Evolutionary conservation across 176 grass and related monocot genomes (phyloP).

Genomic region (Triticum turgidum): DNA sequence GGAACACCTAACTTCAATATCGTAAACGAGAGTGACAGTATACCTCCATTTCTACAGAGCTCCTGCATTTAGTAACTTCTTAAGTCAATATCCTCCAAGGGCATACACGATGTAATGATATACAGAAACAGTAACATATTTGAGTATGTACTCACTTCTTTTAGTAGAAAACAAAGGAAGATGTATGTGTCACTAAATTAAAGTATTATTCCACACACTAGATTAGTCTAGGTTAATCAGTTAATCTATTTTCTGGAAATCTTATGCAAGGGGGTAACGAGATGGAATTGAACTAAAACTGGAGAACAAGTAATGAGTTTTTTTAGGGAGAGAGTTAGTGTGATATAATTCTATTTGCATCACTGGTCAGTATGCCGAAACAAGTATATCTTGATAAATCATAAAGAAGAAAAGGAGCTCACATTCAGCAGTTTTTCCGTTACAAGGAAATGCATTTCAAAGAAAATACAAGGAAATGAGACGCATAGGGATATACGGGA

Average conservation of each 20-base stretch:
- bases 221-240: not conserved
- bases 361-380: not conserved
- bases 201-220: not conserved
- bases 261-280: conserved; percentile 7
- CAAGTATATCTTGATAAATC: conserved; percentile 6
- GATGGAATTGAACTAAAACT: conserved; percentile 6
- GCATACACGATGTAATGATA: conserved; percentile 10
- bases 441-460: not conserved
- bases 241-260: not conserved
- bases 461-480: conserved; percentile 12
- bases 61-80: conserved; percentile 54
- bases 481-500: conserved; percentile 30
- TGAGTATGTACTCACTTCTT: not conserved
- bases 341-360: not conserved
- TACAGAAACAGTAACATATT: not conserved
- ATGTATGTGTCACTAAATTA: not conserved
- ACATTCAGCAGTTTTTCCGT: not conserved
- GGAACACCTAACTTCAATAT: conserved; percentile 76
- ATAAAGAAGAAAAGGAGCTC: not conserved
- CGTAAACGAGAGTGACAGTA: conserved; percentile 68
- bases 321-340: not conserved
- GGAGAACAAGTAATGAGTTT: not conserved
- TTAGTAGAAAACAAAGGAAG: not conserved
- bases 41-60: conserved; percentile 87
- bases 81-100: conserved; percentile 9